Evolutionary conservation across 108 stramenopile genomes (phyloP), one percentile per base, ranked within the genome.

Genomic region (Nannochloropsis salina): DNA sequence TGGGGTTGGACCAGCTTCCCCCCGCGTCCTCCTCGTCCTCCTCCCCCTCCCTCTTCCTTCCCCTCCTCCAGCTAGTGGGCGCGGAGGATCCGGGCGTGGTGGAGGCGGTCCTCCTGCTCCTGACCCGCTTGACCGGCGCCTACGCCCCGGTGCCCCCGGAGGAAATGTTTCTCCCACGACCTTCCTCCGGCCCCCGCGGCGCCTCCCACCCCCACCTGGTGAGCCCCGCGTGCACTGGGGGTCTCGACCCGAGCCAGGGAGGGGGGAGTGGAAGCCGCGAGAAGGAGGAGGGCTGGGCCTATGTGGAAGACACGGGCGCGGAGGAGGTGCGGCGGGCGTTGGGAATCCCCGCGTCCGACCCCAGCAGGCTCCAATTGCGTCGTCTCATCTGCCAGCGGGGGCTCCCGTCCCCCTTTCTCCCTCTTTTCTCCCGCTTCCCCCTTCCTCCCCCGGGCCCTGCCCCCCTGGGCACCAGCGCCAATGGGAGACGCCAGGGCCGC

Each of bases 111-210:
- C 61, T 74, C 61, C 61, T 74, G 15, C 61, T 74, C 61, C 61
- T 74, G 2, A 74, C 61, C 2, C 61, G 61, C n/a, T n/a, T 74
- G 20, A 20, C 20, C n/a, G 61, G 61, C 61, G 15, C n/a, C 61
- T 74, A 74, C n/a, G 61, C 61, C 20, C 61, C 61, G 15, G 61
- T 74, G 20, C 61, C 61, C n/a, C 61, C 61, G 15, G 61, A 74
- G n/a, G 61, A 74, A n/a, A 15, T 74, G 61, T 2, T n/a, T n/a
- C 5, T 74, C 4, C 20, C n/a, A 15, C 61, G 61, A 15, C 61
- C 61, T 74, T 74, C 61, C 61, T 74, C 61, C 61, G 15, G 20
- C 61, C n/a, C 61, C n/a, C n/a, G n/a, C n/a, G n/a, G n/a, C n/a
- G n/a, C 20, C 61, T 74, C n/a, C 61, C 61, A 11, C 47, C 47